Evolutionary conservation across 306 rosid genomes (phyloP), one percentile per base, ranked within the genome.

Genomic region (Acacia melanoxylon): DNA sequence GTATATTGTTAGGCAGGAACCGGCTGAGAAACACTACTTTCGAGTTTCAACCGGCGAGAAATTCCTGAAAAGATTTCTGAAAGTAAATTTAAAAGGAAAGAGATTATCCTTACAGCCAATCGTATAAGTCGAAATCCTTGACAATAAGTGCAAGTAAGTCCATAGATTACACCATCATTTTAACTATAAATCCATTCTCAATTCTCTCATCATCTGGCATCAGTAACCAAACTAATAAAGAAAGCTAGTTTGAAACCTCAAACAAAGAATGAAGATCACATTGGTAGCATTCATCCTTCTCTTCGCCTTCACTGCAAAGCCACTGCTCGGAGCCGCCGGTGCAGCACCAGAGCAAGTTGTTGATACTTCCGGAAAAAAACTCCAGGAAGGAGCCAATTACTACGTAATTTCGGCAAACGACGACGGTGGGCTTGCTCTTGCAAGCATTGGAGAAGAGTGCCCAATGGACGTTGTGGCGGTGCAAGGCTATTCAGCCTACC

Each of bases 381-480:
- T 90, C 66, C 80, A 31, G 9, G 61, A 17, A 0, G 79, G 88
- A 2, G 22, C 22, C n/a, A 66, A 68, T 59, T 75, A 90, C 70
- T 40, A 74, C 17, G 78, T 88, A 42, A 40, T 85, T 69, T 84
- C 83, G 7, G 84, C 77, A 14, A 2, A 14, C 16, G 8, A 33
- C 15, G 86, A 85, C 0, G 84, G 86, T 0, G 90, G 89, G 2
- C 78, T 91, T 25, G 83, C 75, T 2, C 90, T 86, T 5, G 75
- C 86, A 22, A 49, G 48, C 49, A 48, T 72, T 1, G 69, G 69
- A 29, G 85, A 78, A 29, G 31, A 41, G 5, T 89, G 91, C 58
- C 89, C 91, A 9, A 85, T 84, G 19, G 87, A 87, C 25, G 86
- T 91, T 0, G 84, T 78, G 68, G 85, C 40, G 5, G 89, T 84